These are phyloP conservation scores for Alternaria sp. DNA, from an alignment of 2,329 filamentous ascomycete genomes.

Conservation along the genomic window DNA sequence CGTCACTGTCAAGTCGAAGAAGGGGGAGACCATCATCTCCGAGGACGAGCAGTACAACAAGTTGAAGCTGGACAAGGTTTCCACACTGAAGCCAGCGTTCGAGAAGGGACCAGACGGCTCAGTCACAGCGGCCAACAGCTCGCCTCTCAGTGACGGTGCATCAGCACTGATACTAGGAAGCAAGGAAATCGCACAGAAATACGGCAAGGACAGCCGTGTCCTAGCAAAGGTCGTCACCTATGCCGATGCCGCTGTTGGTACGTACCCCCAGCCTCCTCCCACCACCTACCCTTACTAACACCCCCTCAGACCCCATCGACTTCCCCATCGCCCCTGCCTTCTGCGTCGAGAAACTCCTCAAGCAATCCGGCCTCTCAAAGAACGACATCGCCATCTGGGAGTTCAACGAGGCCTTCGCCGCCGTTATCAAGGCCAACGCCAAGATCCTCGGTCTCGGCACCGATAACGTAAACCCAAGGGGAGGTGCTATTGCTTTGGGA, in stretches of 20 bases:
- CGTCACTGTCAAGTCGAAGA: constrained; percentile 82
- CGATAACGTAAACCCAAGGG: constrained; percentile 83
- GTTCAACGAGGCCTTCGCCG: constrained; percentile 98
- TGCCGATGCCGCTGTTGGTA: constrained; percentile 80
- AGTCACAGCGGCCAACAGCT: constrained; percentile 93
- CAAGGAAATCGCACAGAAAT: constrained; percentile 79
- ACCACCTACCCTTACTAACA: constrained; percentile 9
- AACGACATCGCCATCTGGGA: constrained; percentile 95
- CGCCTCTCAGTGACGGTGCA: constrained; percentile 92
- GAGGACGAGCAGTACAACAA: constrained; percentile 90
- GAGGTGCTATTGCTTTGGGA: constrained; percentile 89
- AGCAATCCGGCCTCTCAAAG: constrained; percentile 87
- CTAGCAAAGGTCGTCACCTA: constrained; percentile 85
- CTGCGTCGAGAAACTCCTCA: constrained; percentile 86
- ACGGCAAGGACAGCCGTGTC: constrained; percentile 77
- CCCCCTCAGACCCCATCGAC: constrained; percentile 74
- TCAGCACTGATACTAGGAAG: constrained; percentile 86
- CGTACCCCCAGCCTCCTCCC: neutral
- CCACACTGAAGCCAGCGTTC: constrained; percentile 89
- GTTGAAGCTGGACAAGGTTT: constrained; percentile 84
- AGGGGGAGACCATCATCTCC: constrained; percentile 76
- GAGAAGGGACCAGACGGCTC: constrained; percentile 87
- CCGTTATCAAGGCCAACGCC: constrained; percentile 91
- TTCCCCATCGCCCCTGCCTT: constrained; percentile 93
- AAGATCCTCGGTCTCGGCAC: constrained; percentile 85